Percentiles rank a stretch among this genome's conserved stretches.
phyloP scores from a whole-genome alignment of 306 rosid genomes.

The Vachellia collinsii region DNA sequence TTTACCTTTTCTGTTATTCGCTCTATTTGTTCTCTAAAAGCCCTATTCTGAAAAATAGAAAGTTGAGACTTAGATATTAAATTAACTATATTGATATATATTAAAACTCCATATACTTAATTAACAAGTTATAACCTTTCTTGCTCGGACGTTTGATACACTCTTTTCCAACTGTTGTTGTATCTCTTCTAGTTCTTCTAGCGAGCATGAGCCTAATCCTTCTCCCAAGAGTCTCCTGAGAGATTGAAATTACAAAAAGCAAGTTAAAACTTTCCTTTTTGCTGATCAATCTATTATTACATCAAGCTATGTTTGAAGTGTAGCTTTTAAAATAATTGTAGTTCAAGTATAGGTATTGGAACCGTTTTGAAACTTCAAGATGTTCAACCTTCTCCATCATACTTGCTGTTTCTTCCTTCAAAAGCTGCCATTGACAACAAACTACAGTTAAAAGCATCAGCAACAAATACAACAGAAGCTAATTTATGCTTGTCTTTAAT shows the following conservation, averaged over 20 bases:
- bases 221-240: slow-evolving; percentile 86
- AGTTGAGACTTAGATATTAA: not conserved
- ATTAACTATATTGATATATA: not conserved
- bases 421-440: slow-evolving; percentile 49
- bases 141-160: slow-evolving; percentile 59
- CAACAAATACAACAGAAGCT: not conserved
- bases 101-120: not conserved
- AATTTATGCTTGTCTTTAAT: too few species aligned
- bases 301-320: not conserved
- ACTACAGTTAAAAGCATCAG: not conserved
- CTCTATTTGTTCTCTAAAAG: slow-evolving; percentile 68
- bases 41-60: slow-evolving; percentile 59
- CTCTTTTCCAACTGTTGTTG: slow-evolving; percentile 79
- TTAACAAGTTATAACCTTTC: slow-evolving; percentile 58
- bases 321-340: not conserved
- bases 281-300: not conserved
- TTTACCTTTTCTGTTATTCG: slow-evolving; percentile 69
- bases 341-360: not conserved
- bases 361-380: slow-evolving; percentile 87
- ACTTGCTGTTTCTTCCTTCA: slow-evolving; percentile 67
- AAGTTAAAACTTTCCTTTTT: not conserved
- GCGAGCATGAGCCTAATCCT: slow-evolving; percentile 60
- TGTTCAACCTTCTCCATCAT: slow-evolving; percentile 76
- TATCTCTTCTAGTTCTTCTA: slow-evolving; percentile 69
- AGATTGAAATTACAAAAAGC: slow-evolving; percentile 20